phyloP scores from a whole-genome alignment of 2,329 filamentous ascomycete species.

The Blastomyces percursus region DNA sequence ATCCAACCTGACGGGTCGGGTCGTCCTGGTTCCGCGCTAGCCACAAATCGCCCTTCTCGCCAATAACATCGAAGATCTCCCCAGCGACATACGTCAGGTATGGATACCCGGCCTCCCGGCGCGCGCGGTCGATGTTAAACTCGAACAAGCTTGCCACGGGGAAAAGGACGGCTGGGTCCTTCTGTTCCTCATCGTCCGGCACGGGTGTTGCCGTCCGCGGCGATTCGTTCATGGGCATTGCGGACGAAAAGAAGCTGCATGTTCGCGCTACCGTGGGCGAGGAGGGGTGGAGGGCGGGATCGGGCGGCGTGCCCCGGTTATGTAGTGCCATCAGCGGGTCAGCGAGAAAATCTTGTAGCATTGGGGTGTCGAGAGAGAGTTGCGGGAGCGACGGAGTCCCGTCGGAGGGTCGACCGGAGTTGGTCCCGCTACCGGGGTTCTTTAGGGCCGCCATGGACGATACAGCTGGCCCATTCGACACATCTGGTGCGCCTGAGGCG shows the following conservation, averaged over 20 bases:
- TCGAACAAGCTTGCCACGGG: constrained; percentile 89
- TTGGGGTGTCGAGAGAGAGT: constrained; percentile 37
- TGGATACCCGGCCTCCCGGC: constrained; percentile 86
- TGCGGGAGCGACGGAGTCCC: constrained; percentile 32
- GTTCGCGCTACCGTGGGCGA: constrained; percentile 43
- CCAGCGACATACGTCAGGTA: constrained; percentile 93
- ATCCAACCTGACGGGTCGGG: constrained; percentile 63
- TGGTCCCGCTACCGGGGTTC: constrained; percentile 27
- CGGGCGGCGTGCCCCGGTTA: constrained; percentile 18
- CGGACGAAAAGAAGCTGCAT: constrained; percentile 76
- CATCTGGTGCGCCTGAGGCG: constrained; percentile 45
- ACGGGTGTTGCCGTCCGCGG: constrained; percentile 20
- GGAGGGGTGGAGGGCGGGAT: constrained; percentile 20
- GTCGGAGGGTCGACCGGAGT: constrained; percentile 9
- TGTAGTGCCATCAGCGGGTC: constrained; percentile 19
- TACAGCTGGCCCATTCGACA: constrained; percentile 40
- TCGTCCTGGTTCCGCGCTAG: constrained; percentile 97
- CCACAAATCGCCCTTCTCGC: constrained; percentile 95
- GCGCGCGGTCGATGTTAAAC: constrained; percentile 89
- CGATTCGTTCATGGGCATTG: constrained; percentile 66
- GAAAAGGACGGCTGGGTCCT: constrained; percentile 59
- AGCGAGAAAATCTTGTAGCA: constrained; percentile 31
- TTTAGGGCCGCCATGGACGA: constrained; percentile 38
- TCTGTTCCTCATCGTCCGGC: neutral
- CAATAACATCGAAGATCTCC: constrained; percentile 89